These are phyloP conservation scores for Lyophyllum decastes DNA, from an alignment of 768 basidiomycete species.

Conservation along the genomic window DNA sequence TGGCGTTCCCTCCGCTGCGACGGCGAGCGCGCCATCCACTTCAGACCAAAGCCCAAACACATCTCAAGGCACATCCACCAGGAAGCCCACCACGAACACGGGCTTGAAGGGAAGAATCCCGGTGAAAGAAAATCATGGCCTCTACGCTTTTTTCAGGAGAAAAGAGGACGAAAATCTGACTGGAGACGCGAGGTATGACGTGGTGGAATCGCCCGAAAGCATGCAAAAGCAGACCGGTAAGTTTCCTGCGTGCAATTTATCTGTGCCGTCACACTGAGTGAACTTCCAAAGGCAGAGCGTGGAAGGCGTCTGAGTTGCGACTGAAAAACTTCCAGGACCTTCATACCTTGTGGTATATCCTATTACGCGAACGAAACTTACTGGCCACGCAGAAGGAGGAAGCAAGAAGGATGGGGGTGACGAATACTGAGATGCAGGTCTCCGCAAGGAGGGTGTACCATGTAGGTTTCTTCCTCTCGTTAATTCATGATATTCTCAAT, in stretches of 20 bases:
- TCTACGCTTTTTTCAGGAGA: constrained; percentile 75
- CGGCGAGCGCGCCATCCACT: constrained; percentile 4
- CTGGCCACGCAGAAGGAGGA: constrained; percentile 88
- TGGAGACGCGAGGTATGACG: constrained; percentile 57
- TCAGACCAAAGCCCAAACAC: background rate
- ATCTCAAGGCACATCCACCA: background rate
- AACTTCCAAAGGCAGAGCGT: constrained; percentile 71
- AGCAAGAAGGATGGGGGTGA: constrained; percentile 59
- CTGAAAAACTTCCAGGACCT: constrained; percentile 91
- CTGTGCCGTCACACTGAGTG: background rate
- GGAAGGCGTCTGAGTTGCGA: constrained; percentile 85
- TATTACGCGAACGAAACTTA: constrained; percentile 86
- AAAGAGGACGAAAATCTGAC: constrained; percentile 42
- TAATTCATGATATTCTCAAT: background rate
- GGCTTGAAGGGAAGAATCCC: constrained; percentile 27
- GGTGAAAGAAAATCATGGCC: constrained; percentile 64
- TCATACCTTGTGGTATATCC: constrained; percentile 93
- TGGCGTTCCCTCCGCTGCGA: constrained; percentile 8
- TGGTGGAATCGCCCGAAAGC: constrained; percentile 34
- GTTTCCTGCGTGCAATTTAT: constrained; percentile 4
- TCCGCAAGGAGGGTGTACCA: constrained; percentile 40
- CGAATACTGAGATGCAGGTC: constrained; percentile 28
- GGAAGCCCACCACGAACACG: constrained; percentile 1
- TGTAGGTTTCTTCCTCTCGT: constrained; percentile 31
- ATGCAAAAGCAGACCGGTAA: constrained; percentile 29